phyloP scores from a whole-genome alignment of 169 alveolate genomes.

The Babesia bigemina region DNA sequence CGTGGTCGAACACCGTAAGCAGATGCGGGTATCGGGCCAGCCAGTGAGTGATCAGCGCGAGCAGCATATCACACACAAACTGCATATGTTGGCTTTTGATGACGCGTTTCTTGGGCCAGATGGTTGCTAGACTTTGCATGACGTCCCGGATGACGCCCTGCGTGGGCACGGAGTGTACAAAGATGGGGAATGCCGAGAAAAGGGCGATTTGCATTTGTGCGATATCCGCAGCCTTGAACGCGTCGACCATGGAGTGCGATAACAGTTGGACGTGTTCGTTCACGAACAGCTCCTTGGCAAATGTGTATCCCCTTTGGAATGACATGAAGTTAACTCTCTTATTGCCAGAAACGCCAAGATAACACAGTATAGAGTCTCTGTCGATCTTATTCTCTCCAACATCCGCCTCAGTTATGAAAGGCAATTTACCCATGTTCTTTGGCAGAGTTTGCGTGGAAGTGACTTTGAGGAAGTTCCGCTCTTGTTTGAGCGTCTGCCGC shows the following conservation, averaged over 20 bases:
- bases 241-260: conserved; percentile 18
- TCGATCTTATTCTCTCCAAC: background rate
- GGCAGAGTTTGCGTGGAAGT: background rate
- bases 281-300: conserved; percentile 20
- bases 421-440: conserved; percentile 11
- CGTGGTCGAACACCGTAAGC: conserved; percentile 7
- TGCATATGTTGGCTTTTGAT: conserved; percentile 12
- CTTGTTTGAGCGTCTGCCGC: conserved; percentile 13
- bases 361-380: conserved; percentile 1
- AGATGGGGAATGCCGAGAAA: conserved; percentile 57
- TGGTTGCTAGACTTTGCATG: conserved; percentile 1
- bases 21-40: conserved; percentile 28
- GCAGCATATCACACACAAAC: conserved; percentile 42
- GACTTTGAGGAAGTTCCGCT: conserved; percentile 33
- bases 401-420: conserved; percentile 16
- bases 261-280: conserved; percentile 10
- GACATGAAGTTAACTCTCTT: conserved; percentile 39
- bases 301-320: conserved; percentile 52
- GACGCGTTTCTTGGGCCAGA: conserved; percentile 13
- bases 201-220: conserved; percentile 39
- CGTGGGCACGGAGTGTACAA: conserved; percentile 56
- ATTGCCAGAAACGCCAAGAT: conserved; percentile 28
- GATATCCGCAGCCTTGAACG: conserved; percentile 6
- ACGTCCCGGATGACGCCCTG: conserved; percentile 22
- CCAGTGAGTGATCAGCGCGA: conserved; percentile 51